Base-by-base conservation (phyloP, 306 rosid species). In the Begonia fuchsioides region DNA sequence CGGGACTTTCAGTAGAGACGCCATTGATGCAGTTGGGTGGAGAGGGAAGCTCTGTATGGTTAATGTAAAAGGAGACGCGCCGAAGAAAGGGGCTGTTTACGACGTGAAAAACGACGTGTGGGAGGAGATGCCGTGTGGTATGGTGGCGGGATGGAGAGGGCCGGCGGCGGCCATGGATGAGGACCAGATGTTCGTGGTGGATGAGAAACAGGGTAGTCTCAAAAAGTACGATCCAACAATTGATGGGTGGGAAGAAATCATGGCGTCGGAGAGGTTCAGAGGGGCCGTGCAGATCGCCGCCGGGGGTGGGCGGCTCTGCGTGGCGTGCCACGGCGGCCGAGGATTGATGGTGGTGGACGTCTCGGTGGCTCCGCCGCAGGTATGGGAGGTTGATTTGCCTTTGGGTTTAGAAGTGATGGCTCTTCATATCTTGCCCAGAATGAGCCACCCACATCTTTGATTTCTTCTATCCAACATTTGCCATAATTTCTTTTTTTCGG, bases 91-190 rank as follows among this genome's bases (percentile, higher is more conserved):
- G 0, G 47, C 49, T 0, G 69, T 76, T 9, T 88, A 81, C 51
- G 82, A 88, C 49, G 70, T 68, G 26, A 71, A 52, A 11, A 56
- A 47, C 40, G 87, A 74, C 18, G 17, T 1, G 32, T 84, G 95
- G 97, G 53, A 52, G 57, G 86, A 62, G 54, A 83, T 88, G 95
- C 78, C 82, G 54, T 59, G 64, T 32, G 97, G 97, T 8, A 84
- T 88, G 97, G 26, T 78, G 5, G 60, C 15, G 1, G 95, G 93
- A 2, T 88, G 94, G 88, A 70, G 73, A 11, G 95, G 97, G 1
- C 97, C 97, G 11, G 97, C 73, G 52, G 93, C 84, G 6, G 87
- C 97, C 38, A 70, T 90, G 95, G 84, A 71, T 17, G 97, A 90
- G 54, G 70, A 74, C 0, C 78, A 55, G n/a, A 66, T 90, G 86